These are phyloP conservation scores for Candida hispaniensis DNA, from an alignment of 805 yeast species.

Conservation along the genomic window DNA sequence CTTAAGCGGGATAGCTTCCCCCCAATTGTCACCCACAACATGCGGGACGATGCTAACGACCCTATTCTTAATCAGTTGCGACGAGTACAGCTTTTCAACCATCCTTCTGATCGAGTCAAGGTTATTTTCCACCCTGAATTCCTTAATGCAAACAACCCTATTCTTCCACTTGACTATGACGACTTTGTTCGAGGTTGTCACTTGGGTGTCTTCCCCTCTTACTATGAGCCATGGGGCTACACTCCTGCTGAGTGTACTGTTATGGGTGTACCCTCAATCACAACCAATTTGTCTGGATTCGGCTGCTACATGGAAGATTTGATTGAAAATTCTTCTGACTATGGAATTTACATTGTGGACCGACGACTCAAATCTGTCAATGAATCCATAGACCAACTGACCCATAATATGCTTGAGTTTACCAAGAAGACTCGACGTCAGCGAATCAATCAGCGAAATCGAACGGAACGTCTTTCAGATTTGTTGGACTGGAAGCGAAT, in stretches of 20 bases:
- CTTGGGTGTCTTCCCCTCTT: slow-evolving; percentile 95
- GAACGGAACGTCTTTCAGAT: slow-evolving; percentile 90
- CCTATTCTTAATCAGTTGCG: slow-evolving; percentile 88
- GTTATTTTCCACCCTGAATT: slow-evolving; percentile 97
- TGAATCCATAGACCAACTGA: slow-evolving; percentile 83
- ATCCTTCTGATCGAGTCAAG: slow-evolving; percentile 83
- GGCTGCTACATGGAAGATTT: slow-evolving; percentile 98
- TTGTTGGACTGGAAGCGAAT: slow-evolving; percentile 94
- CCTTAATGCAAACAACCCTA: slow-evolving; percentile 87
- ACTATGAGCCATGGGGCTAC: slow-evolving; percentile 99
- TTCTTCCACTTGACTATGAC: slow-evolving; percentile 85
- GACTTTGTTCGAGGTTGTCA: slow-evolving; percentile 98
- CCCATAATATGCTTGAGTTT: slow-evolving; percentile 83
- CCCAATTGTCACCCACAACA: slow-evolving; percentile 93
- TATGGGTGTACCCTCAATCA: slow-evolving; percentile 97
- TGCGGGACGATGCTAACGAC: slow-evolving; percentile 84
- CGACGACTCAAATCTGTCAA: slow-evolving; percentile 86
- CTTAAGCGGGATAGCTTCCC: slow-evolving; percentile 82
- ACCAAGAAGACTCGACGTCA: slow-evolving; percentile 86
- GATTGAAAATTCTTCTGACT: slow-evolving; percentile 86
- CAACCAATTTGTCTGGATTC: slow-evolving; percentile 91
- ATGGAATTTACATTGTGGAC: slow-evolving; percentile 95
- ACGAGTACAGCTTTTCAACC: slow-evolving; percentile 81
- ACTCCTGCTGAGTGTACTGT: slow-evolving; percentile 99
- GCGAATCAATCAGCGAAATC: slow-evolving; percentile 92